A percentile compares a stretch with the other conserved stretches of the same genome.
These are phyloP conservation scores for Hibiscus trionum DNA, from an alignment of 345 rosid species.

Conservation along the genomic window DNA sequence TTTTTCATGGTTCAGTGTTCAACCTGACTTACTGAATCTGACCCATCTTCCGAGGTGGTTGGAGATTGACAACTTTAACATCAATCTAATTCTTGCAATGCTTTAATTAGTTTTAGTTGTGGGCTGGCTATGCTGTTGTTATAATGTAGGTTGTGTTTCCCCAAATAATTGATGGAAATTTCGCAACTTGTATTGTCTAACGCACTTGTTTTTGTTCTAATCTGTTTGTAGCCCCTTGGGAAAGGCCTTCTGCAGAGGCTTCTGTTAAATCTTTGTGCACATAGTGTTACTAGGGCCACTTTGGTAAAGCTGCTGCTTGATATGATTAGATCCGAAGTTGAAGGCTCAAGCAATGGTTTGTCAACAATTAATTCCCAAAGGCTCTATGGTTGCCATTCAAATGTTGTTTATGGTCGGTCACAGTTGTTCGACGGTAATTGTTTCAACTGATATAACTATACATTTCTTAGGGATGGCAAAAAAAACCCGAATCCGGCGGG, in stretches of 20 bases:
- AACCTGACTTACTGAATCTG: not conserved
- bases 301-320: constrained; percentile 64
- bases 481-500: too few relatives aligned
- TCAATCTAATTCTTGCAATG: not conserved
- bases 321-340: constrained; percentile 84
- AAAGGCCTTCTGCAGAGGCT: constrained; percentile 94
- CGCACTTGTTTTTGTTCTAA: constrained; percentile 16
- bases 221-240: constrained; percentile 67
- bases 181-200: constrained; percentile 11
- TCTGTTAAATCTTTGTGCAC: constrained; percentile 77
- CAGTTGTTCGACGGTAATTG: constrained; percentile 77
- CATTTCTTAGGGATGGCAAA: too few relatives aligned
- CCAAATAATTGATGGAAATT: not conserved
- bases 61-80: not conserved
- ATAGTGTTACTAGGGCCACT: constrained; percentile 64
- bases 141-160: not conserved
- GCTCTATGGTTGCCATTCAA: constrained; percentile 93
- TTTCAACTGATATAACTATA: constrained; percentile 7
- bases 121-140: not conserved
- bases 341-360: constrained; percentile 53
- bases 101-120: not conserved
- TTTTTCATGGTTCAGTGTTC: constrained; percentile 3
- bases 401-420: constrained; percentile 79
- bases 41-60: not conserved
- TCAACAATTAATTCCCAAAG: constrained; percentile 64